Conservation (phyloP, 371 early-diverging fungal genomes). For the Dinochytrium kinnereticum region DNA sequence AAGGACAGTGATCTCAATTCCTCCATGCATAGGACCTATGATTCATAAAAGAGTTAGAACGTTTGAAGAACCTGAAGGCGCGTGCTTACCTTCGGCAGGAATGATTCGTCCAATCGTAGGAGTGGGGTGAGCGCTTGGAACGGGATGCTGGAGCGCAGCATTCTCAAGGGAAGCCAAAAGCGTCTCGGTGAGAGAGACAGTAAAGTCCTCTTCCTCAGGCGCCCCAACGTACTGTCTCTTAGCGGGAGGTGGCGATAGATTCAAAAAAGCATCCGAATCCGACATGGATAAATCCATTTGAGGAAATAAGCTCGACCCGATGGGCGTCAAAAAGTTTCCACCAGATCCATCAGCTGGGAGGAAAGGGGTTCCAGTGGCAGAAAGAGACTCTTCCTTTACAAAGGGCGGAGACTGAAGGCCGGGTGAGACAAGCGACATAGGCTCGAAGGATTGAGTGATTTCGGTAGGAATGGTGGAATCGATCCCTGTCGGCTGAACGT, state of each 20-base stretch:
- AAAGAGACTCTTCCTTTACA: neutral
- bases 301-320: neutral
- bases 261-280: neutral
- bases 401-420: neutral
- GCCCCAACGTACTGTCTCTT: neutral
- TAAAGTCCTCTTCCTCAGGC: neutral
- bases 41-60: neutral
- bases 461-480: neutral
- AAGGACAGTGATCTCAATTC: conserved; percentile 73
- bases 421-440: neutral
- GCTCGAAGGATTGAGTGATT: neutral
- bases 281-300: neutral
- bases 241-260: neutral
- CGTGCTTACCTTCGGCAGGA: conserved; percentile 47
- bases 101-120: conserved; percentile 22
- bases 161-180: neutral
- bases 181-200: neutral
- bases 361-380: neutral
- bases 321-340: neutral
- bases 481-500: neutral
- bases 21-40: conserved; percentile 82
- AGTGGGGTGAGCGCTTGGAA: neutral
- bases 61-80: neutral
- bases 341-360: neutral
- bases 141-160: neutral